These are phyloP conservation scores for Podospora bellae-mahoneyi DNA, from an alignment of 495 filamentous ascomycete genomes.

Conservation along the genomic window DNA sequence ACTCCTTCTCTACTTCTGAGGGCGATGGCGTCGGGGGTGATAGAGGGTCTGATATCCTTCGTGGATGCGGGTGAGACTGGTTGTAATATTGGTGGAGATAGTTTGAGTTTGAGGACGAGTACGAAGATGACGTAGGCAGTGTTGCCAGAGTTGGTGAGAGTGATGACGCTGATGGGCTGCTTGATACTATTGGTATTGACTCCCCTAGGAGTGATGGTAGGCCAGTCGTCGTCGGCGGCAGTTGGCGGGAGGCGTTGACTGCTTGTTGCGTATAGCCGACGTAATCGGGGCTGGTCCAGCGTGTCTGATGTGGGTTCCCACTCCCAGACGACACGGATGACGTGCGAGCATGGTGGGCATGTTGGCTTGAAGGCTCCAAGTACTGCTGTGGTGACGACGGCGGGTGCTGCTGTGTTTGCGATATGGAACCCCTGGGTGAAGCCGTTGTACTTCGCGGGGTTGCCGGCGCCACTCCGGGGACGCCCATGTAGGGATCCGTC, in stretches of 20 bases:
- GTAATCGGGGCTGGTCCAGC: constrained; percentile 27
- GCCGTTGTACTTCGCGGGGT: background rate
- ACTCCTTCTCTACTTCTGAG: constrained; percentile 20
- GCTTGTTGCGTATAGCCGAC: constrained; percentile 28
- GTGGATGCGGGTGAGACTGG: background rate
- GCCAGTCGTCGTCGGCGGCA: constrained; percentile 10
- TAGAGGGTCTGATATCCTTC: constrained; percentile 2
- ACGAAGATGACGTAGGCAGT: background rate
- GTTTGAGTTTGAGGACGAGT: background rate
- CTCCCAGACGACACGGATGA: background rate
- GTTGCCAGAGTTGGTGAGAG: background rate
- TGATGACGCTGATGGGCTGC: background rate
- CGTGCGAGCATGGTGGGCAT: constrained; percentile 7
- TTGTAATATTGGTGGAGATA: background rate
- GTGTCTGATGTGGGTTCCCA: background rate
- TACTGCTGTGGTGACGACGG: constrained; percentile 11
- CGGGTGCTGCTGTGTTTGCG: constrained; percentile 5
- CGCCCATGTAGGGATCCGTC: constrained; percentile 24
- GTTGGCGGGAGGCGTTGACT: constrained; percentile 15
- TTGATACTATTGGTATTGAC: constrained; percentile 20
- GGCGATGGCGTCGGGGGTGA: constrained; percentile 2
- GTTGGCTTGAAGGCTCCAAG: constrained; percentile 2
- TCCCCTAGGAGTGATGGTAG: constrained; percentile 28
- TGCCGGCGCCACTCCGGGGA: constrained; percentile 9
- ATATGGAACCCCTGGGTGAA: background rate